Conservation (phyloP, 2,329 filamentous ascomycete genomes). For the Colletotrichum sp. region DNA sequence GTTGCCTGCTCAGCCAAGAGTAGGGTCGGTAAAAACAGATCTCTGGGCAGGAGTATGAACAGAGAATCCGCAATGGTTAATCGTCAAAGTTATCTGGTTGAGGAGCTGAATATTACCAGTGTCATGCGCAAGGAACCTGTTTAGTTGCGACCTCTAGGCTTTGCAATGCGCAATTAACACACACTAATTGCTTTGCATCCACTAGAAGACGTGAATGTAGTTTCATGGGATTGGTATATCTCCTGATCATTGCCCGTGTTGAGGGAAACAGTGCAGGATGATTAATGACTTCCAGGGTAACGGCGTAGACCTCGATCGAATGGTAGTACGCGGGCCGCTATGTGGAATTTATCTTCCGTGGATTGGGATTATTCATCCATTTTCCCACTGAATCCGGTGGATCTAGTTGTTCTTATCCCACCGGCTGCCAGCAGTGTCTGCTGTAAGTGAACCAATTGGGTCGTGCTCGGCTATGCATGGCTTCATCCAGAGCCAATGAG, state of each 20-base stretch:
- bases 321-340: neutral
- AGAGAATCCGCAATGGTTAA: accelerated
- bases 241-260: neutral
- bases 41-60: accelerated
- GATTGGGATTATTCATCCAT: neutral
- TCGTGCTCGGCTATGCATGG: neutral
- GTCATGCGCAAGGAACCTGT: neutral
- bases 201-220: neutral
- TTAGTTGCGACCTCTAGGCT: neutral
- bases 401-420: neutral
- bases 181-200: accelerated
- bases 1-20: neutral
- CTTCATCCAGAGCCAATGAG: neutral
- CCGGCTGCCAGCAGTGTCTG: neutral
- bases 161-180: neutral
- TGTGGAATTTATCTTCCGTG: neutral
- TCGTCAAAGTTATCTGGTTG: neutral
- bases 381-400: neutral
- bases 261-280: neutral
- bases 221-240: neutral
- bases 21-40: neutral
- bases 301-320: neutral
- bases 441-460: neutral
- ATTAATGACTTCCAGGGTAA: neutral
- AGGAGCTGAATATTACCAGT: neutral